Conservation (phyloP, 305 asterid genomes). For the Solanum hybrid region DNA sequence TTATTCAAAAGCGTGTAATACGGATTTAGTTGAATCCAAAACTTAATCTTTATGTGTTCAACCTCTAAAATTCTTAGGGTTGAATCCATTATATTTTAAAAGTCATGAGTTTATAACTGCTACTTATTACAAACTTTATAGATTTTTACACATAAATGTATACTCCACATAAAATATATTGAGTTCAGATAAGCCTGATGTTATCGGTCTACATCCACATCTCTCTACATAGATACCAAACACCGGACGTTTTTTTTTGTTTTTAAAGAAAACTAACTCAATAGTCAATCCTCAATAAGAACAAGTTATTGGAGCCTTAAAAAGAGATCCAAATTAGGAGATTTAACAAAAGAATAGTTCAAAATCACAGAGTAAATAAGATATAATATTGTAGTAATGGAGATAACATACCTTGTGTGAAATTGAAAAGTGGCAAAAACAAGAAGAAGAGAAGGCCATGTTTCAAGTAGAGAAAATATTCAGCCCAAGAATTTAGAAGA, state of each 20-base stretch:
- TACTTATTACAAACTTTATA: not conserved
- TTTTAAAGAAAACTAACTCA: not conserved
- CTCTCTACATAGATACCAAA: not conserved
- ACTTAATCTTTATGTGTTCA: not conserved
- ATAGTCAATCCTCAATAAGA: not conserved
- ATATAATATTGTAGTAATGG: not conserved
- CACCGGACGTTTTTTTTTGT: fast-evolving
- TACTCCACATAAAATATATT: not conserved
- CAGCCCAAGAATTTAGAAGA: not conserved
- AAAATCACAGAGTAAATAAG: not conserved
- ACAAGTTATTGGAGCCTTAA: not conserved
- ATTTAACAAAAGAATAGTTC: not conserved
- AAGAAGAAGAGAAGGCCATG: not conserved
- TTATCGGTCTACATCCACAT: not conserved
- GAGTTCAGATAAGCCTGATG: not conserved
- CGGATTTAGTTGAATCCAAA: not conserved
- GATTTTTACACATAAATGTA: not conserved
- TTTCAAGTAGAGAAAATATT: not conserved
- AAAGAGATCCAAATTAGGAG: not conserved
- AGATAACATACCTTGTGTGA: not conserved
- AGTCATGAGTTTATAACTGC: not conserved
- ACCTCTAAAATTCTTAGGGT: not conserved
- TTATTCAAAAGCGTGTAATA: not conserved
- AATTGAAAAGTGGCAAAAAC: not conserved
- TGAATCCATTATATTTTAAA: not conserved